Percentiles rank a stretch among this genome's conserved stretches.
These are phyloP conservation scores for Huntiella moniliformis DNA, from an alignment of 2,329 filamentous ascomycete species.

Conservation along the genomic window DNA sequence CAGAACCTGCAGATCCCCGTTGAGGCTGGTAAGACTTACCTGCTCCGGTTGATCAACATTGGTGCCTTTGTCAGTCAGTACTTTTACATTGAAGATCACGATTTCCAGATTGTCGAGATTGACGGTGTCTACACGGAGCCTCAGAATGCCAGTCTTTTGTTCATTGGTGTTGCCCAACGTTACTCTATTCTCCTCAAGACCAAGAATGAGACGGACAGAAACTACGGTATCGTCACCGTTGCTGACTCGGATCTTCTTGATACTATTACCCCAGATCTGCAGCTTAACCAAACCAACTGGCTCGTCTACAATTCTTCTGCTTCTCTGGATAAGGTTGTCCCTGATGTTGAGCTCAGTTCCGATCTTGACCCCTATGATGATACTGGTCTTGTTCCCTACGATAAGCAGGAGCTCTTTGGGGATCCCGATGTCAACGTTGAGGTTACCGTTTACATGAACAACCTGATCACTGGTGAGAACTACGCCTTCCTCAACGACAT, in stretches of 20 bases:
- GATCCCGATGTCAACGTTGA: constrained; percentile 31
- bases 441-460: constrained; percentile 31
- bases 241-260: constrained; percentile 14
- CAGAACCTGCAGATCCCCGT: constrained; percentile 25
- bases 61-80: constrained; percentile 32
- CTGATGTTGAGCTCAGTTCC: constrained; percentile 19
- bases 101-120: constrained; percentile 22
- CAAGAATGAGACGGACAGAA: constrained; percentile 24
- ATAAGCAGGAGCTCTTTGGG: constrained; percentile 28
- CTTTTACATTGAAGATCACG: constrained; percentile 27
- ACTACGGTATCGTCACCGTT: constrained; percentile 24
- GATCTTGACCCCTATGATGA: constrained; percentile 40
- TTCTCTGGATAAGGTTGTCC: constrained; percentile 14
- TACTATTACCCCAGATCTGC: constrained; percentile 31
- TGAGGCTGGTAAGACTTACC: constrained; percentile 30
- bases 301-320: constrained; percentile 17
- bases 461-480: constrained; percentile 33
- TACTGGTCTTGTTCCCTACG: constrained; percentile 30
- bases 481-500: constrained; percentile 45
- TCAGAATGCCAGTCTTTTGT: constrained; percentile 24
- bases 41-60: constrained; percentile 34
- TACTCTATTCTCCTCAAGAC: constrained; percentile 30
- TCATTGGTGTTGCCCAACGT: constrained; percentile 30
- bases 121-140: constrained; percentile 32
- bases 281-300: constrained; percentile 25